phyloP scores from a whole-genome alignment of 148 eudicot genomes.

The Rhododendron mucronatum region DNA sequence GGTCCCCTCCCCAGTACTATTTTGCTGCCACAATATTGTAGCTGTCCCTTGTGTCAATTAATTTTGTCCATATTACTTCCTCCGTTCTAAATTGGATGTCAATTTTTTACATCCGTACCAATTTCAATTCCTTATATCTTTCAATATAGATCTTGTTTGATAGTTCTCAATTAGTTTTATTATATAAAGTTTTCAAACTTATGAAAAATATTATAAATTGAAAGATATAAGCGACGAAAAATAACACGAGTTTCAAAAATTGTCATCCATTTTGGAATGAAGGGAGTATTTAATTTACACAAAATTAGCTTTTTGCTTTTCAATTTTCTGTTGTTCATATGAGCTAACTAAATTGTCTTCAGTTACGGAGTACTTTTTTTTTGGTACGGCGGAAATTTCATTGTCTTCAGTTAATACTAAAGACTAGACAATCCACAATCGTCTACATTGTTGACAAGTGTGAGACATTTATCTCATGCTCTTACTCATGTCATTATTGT shows the following conservation, averaged over 20 bases:
- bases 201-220: no score
- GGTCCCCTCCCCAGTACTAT: not conserved
- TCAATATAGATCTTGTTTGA: no score
- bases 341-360: not conserved
- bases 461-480: not conserved
- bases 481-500: not conserved
- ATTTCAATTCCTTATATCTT: no score
- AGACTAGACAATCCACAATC: not conserved
- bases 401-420: not conserved
- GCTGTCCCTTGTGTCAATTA: not conserved
- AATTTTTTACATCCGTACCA: no score
- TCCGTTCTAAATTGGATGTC: no score
- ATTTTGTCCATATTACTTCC: not conserved
- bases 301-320: not conserved
- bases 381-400: no score
- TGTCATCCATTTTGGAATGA: no score
- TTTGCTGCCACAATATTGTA: not conserved
- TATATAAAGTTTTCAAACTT: no score
- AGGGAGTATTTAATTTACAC: not conserved
- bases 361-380: no score
- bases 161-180: no score
- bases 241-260: no score
- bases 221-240: no score
- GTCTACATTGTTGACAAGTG: not conserved
- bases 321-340: not conserved